These are phyloP conservation scores for Pseudopediastrum boryanum DNA, from an alignment of 139 green algal species.

Conservation along the genomic window DNA sequence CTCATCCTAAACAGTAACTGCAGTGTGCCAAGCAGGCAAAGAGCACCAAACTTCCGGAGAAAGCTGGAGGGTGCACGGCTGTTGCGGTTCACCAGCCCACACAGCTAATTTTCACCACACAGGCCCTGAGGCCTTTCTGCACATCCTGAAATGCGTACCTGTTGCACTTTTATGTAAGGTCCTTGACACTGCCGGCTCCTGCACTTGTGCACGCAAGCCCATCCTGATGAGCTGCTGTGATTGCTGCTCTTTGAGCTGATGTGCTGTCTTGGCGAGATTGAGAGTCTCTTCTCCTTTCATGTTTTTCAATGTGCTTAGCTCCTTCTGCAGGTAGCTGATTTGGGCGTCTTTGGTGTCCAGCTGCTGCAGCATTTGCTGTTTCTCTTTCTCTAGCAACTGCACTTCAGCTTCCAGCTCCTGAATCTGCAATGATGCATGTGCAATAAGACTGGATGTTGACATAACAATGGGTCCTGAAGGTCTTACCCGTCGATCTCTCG, in stretches of 20 bases:
- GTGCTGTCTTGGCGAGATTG: conserved; percentile 1
- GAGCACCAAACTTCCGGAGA: too few species aligned
- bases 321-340: background rate
- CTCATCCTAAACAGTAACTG: too few species aligned
- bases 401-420: conserved; percentile 55
- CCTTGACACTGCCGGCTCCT: too few species aligned
- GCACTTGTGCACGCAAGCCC: too few species aligned
- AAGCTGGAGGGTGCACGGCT: too few species aligned
- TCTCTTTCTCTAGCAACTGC: background rate
- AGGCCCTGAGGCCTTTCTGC: too few species aligned
- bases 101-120: too few species aligned
- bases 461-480: background rate
- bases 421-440: conserved; percentile 39
- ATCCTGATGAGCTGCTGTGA: conserved; percentile 8
- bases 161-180: too few species aligned
- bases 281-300: conserved; percentile 37
- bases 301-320: conserved; percentile 12
- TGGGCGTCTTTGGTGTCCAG: conserved; percentile 11
- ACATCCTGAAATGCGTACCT: too few species aligned
- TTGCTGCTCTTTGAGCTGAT: conserved; percentile 28
- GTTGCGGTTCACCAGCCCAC: too few species aligned
- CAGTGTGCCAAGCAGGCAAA: too few species aligned
- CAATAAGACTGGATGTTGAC: background rate
- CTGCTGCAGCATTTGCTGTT: background rate
- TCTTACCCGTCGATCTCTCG: conserved; percentile 9